Evolutionary conservation across 2,329 filamentous ascomycete genomes (phyloP).

Genomic region (Pestalotiopsis sp.): DNA sequence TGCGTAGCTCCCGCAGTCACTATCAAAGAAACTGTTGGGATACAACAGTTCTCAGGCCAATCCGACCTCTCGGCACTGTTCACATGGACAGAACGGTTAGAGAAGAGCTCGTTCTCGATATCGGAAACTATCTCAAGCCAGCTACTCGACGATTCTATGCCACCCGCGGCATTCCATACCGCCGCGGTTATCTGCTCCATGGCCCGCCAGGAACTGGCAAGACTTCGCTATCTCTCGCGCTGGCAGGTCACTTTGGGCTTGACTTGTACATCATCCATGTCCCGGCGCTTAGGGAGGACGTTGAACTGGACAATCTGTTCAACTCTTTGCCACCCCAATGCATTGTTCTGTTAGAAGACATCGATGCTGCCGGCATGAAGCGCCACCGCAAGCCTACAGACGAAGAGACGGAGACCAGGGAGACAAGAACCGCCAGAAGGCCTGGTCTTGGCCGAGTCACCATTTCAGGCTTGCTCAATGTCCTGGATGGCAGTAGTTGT

Average conservation of each 20-base stretch:
- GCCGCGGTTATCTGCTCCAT: slow-evolving; percentile 72
- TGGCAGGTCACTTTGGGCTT: slow-evolving; percentile 72
- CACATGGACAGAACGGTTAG: slow-evolving; percentile 48
- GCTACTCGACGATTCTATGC: slow-evolving; percentile 66
- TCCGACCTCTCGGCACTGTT: slow-evolving; percentile 37
- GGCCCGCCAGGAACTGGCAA: slow-evolving; percentile 77
- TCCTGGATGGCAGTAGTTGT: slow-evolving; percentile 69
- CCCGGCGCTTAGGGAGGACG: slow-evolving; percentile 41
- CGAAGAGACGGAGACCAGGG: not conserved
- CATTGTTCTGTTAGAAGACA: slow-evolving; percentile 59
- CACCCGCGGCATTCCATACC: slow-evolving; percentile 73
- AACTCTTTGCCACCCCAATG: slow-evolving; percentile 33
- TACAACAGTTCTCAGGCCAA: slow-evolving; percentile 35
- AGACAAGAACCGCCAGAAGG: slow-evolving; percentile 33
- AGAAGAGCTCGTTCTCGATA: slow-evolving; percentile 68
- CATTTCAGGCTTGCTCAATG: slow-evolving; percentile 66
- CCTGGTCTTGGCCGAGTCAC: slow-evolving; percentile 67
- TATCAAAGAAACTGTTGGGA: slow-evolving; percentile 35
- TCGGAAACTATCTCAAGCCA: slow-evolving; percentile 66
- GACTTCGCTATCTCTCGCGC: slow-evolving; percentile 74
- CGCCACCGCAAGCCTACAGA: slow-evolving; percentile 32
- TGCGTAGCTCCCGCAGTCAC: slow-evolving; percentile 32
- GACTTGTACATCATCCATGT: slow-evolving; percentile 76
- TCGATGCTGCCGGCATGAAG: slow-evolving; percentile 54
- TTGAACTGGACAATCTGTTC: slow-evolving; percentile 34